Evolutionary conservation across 352 stramenopile species (phyloP), one percentile per base, ranked within the genome.

Genomic region (Pythium plurisporium): DNA sequence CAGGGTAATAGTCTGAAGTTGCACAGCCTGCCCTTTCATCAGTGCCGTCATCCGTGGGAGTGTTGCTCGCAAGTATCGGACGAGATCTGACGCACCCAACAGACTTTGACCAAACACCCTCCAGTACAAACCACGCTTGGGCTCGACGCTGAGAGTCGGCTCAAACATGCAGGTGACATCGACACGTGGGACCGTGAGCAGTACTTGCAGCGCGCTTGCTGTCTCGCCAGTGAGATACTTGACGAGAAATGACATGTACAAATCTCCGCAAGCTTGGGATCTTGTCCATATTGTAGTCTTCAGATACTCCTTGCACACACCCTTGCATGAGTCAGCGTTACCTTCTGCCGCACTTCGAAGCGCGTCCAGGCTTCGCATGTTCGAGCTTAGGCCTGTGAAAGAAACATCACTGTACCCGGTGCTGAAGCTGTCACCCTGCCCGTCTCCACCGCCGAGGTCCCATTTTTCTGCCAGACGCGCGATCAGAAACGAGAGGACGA

Each of bases 401-500:
- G 81, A 89, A 22, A 75, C 51, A 10, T 78, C 73, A 0, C 77
- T 20, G 8, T 33, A 76, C 5, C 45, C 67, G 22, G 22, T 50
- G 12, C 36, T 46, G 20, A 31, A 44, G 20, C 46, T 45, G 31
- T 50, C 50, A 17, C 23, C 65, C 27, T 46, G 40, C 41, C 66
- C 47, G 34, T 65, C 59, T 12, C 74, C 48, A 17, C 69, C 73
- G 11, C 58, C 69, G 4, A 93, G 59, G 38, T 90, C 79, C 81
- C 81, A 90, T 52, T 79, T 88, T 46, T 88, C 86, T 3, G 76
- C 79, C 20, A 95, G 44, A 23, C 83, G 69, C 46, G 80, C 81
- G 31, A 95, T 91, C 31, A 95, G 42, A 61, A 91, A 94, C 15
- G 86, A 84, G 22, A 91, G 45, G 26, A 92, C 83, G 8, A 94